Base-by-base conservation (phyloP, 257 asterid species). In the Nicotiana knightiana region DNA sequence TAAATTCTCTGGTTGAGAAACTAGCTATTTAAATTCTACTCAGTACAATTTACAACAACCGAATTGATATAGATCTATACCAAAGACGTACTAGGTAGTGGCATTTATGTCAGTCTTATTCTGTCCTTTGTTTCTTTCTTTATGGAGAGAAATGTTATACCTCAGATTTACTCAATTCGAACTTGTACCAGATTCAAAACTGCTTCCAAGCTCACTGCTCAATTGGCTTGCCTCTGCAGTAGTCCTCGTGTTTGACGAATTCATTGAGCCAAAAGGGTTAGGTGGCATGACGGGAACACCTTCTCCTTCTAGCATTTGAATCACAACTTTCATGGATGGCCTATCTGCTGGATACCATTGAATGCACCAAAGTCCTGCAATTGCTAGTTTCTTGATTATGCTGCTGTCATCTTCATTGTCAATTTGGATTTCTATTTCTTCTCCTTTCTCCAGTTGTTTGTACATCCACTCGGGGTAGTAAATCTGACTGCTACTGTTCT, bases 381-480 rank as follows among this genome's bases (percentile, higher is more conserved):
- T 89, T 77, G 92, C 91, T 6, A 92, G 83, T 86, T 91, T 89
- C 81, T 88, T 94, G 65, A 86, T 92, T 43, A 89, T 83, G 8
- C 84, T 84, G 10, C 65, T 85, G 35, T 93, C 91, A 39, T 78
- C 91, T 21, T 67, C 96, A 15, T 81, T 86, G 57, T 88, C 97
- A n/a, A 89, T 83, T 35, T 90, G 88, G 67, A 87, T 87, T 1
- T 85, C 87, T 55, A 91, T 62, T 26, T 94, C 93, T 64, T 86
- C 91, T 59, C 93, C 92, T 81, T 91, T 91, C 17, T 91, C 97
- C 66, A 94, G 85, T 80, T 93, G 96, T 82, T 90, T 89, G 63
- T 89, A 92, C 94, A 90, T 89, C 96, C 96, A 94, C 53, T 94
- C 97, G 0, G 93, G 97, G 77, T 89, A 92, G 80, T 92, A 92